A percentile compares a stretch with the other conserved stretches of the same genome.
These are phyloP conservation scores for Coemansia sp. DNA, from an alignment of 192 early-diverging fungal species.

Conservation along the genomic window DNA sequence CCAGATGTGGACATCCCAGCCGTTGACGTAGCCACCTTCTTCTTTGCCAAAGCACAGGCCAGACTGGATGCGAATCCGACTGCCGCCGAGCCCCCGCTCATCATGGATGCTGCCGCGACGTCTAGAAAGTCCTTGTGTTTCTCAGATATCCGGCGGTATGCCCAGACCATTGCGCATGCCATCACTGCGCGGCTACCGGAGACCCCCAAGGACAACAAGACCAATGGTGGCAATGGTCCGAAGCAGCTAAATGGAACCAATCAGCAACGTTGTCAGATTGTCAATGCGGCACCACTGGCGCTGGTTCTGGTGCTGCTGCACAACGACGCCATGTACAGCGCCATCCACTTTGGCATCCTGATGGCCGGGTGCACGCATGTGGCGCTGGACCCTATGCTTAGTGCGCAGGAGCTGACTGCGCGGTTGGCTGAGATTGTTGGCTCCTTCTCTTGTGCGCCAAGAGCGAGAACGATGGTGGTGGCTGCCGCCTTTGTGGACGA, in stretches of 20 bases:
- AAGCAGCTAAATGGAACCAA: not conserved
- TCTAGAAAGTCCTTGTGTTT: constrained; percentile 16
- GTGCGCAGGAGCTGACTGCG: not conserved
- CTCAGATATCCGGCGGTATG: constrained; percentile 21
- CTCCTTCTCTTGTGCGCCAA: too few relatives aligned
- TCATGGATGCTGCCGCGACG: constrained; percentile 12
- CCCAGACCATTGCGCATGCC: constrained; percentile 18
- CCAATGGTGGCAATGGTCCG: not conserved
- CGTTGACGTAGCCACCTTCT: constrained; percentile 30
- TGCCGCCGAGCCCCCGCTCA: constrained; percentile 10
- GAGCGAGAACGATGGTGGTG: not conserved
- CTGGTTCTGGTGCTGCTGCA: constrained; percentile 19
- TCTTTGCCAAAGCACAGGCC: constrained; percentile 28
- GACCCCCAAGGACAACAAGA: not conserved
- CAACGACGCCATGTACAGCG: constrained; percentile 13
- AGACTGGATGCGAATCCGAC: not conserved
- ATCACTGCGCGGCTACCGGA: not conserved
- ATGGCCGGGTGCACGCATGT: constrained; percentile 36
- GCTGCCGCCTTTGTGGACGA: constrained; percentile 22
- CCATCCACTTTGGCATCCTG: constrained; percentile 31
- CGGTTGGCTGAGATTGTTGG: constrained; percentile 9
- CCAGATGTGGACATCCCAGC: constrained; percentile 22
- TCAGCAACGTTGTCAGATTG: too few relatives aligned
- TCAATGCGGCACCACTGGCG: not conserved
- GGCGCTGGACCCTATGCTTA: constrained; percentile 13